Evolutionary conservation across 768 basidiomycete genomes (phyloP), one percentile per base, ranked within the genome.

Genomic region (Russula lepida): DNA sequence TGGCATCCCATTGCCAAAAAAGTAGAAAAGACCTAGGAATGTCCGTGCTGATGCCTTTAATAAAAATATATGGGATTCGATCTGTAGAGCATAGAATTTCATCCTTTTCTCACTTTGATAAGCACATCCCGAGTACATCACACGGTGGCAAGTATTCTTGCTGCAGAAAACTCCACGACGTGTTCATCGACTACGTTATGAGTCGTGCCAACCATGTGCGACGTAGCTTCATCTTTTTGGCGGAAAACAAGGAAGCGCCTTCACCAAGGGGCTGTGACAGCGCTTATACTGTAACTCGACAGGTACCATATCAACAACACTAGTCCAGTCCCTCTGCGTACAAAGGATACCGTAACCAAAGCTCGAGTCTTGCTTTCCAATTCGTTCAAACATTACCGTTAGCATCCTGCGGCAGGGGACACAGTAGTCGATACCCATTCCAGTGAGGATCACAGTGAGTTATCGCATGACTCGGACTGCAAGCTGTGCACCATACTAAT

Each of bases 1-100:
- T 4, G 92, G 92, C 2, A 91, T 95, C 61, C 84, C 87, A 5
- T 55, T 63, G 37, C 50, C 60, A 35, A 27, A 35, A 27, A 55
- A 30, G n/a, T 21, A 54, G 39, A 28, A 28, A 11, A 43, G 27
- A 44, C 55, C 13, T 56, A 56, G 43, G 15, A 44, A 33, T 21
- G 21, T 19, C 23, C 11, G 25, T 39, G 17, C 25, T 23, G 52
- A 23, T 46, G 44, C 12, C 23, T 27, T 27, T 23, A 43, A 3
- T 12, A 23, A 17, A 47, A 3, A 25, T 13, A 27, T 37, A 37
- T 37, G 15, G 1, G 32, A 15, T 7, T 37, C 35, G 21, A 25
- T 25, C 17, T 25, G 35, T 53, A n/a, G n/a, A n/a, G n/a, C n/a
- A 6, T 37, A 17, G 2, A 37, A 25, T 35, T 43, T 8, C 30